phyloP scores from a whole-genome alignment of 176 grass and related monocot genomes.

The Avena atlantica region DNA sequence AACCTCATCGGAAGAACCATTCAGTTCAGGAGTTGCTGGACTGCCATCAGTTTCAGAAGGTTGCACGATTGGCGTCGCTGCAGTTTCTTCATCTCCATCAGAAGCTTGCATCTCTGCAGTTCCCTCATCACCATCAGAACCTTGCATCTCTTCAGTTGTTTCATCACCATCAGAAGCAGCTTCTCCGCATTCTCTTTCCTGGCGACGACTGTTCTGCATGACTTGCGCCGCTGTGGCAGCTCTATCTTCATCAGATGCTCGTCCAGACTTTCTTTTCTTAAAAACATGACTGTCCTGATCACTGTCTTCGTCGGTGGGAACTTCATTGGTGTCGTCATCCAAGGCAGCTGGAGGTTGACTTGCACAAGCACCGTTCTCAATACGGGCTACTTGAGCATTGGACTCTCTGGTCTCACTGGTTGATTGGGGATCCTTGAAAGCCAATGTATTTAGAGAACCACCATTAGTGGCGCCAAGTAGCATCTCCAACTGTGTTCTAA shows the following conservation, averaged over 20 bases:
- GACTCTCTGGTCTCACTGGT: constrained; percentile 39
- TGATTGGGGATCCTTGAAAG: constrained; percentile 24
- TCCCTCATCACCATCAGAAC: background rate
- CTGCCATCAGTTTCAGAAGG: constrained; percentile 18
- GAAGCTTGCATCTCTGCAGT: background rate
- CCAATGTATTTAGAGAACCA: constrained; percentile 8
- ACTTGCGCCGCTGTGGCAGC: background rate
- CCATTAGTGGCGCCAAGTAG: constrained; percentile 36
- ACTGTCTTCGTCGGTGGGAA: background rate
- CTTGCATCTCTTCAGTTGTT: background rate
- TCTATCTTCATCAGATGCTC: constrained; percentile 8
- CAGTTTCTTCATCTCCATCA: background rate
- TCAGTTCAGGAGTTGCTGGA: constrained; percentile 13
- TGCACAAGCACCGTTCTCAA: constrained; percentile 25
- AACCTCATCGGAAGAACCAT: background rate
- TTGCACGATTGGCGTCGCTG: constrained; percentile 9
- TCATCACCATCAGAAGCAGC: background rate
- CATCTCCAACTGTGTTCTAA: constrained; percentile 62
- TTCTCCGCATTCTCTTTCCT: constrained; percentile 3
- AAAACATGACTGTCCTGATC: background rate
- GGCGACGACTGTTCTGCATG: background rate
- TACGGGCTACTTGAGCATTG: constrained; percentile 3
- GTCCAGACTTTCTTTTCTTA: constrained; percentile 42
- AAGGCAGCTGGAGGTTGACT: constrained; percentile 23
- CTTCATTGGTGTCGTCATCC: background rate